A percentile compares a stretch with the other conserved stretches of the same genome.
Evolutionary conservation across 306 rosid species (phyloP).

Genomic region (Quercus aquifolioides): DNA sequence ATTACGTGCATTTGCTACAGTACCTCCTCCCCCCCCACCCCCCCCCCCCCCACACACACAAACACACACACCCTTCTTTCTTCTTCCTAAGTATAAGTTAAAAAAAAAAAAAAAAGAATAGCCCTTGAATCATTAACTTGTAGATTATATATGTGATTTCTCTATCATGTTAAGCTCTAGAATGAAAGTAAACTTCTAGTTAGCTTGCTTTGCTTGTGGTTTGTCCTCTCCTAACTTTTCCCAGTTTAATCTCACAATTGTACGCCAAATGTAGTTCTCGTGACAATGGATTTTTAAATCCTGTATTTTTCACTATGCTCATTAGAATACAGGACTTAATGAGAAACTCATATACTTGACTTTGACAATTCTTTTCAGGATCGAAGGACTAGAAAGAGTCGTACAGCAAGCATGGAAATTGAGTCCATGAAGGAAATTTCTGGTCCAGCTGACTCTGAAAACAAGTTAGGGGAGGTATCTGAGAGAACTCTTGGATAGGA

Average conservation of each 20-base stretch:
- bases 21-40: not conserved
- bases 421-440: constrained; percentile 62
- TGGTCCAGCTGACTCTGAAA: constrained; percentile 44
- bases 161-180: not conserved
- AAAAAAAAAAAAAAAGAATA: not conserved
- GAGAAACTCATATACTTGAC: not conserved
- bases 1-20: not conserved
- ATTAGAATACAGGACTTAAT: not conserved
- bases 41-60: too few species aligned
- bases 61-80: too few species aligned
- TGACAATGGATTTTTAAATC: not conserved
- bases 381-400: constrained; percentile 78
- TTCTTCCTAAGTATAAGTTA: too few species aligned
- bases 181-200: not conserved
- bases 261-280: not conserved
- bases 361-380: constrained; percentile 50
- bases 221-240: not conserved
- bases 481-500: constrained; percentile 54
- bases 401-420: constrained; percentile 65
- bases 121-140: not conserved
- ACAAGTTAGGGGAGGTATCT: constrained; percentile 24
- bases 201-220: not conserved
- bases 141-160: not conserved
- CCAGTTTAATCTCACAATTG: not conserved
- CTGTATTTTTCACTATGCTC: not conserved